Percentiles rank a stretch among this genome's conserved stretches.
phyloP scores from a whole-genome alignment of 2,329 filamentous ascomycete species.

The Fusarium cyanostomum region DNA sequence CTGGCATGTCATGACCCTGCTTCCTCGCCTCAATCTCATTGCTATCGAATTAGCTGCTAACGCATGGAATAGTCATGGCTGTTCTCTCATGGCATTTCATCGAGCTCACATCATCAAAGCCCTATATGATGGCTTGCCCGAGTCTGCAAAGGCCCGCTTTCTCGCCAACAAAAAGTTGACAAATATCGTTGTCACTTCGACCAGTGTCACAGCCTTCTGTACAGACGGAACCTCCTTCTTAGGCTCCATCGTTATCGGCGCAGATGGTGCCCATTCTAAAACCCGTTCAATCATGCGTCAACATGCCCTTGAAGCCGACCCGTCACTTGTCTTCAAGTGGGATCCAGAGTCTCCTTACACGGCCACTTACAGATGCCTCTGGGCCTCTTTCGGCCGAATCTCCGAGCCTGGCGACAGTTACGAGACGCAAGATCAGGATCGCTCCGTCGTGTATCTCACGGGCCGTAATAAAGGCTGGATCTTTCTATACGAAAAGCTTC shows the following conservation, averaged over 20 bases:
- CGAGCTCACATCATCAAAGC: neutral
- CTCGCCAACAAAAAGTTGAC: neutral
- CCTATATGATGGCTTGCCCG: neutral
- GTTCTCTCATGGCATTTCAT: neutral
- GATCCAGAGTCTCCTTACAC: neutral
- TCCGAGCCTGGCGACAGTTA: conserved; percentile 33
- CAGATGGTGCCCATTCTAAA: neutral
- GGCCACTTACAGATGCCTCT: neutral
- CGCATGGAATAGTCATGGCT: neutral
- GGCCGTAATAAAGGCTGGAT: conserved; percentile 46
- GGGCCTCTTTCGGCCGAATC: neutral
- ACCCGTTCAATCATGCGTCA: neutral
- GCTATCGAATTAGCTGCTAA: neutral
- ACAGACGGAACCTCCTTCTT: neutral
- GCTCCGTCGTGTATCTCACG: conserved; percentile 44
- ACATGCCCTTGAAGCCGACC: neutral
- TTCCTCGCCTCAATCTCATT: neutral
- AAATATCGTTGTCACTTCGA: neutral
- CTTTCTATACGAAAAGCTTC: conserved; percentile 47
- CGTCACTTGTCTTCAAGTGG: neutral
- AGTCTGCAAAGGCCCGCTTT: neutral
- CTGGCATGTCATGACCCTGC: neutral
- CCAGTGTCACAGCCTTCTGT: neutral
- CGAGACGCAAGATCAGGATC: conserved; percentile 43
- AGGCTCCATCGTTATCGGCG: neutral